These are phyloP conservation scores for Talaromyces albobiverticillius DNA, from an alignment of 2,329 filamentous ascomycete genomes.

Conservation along the genomic window DNA sequence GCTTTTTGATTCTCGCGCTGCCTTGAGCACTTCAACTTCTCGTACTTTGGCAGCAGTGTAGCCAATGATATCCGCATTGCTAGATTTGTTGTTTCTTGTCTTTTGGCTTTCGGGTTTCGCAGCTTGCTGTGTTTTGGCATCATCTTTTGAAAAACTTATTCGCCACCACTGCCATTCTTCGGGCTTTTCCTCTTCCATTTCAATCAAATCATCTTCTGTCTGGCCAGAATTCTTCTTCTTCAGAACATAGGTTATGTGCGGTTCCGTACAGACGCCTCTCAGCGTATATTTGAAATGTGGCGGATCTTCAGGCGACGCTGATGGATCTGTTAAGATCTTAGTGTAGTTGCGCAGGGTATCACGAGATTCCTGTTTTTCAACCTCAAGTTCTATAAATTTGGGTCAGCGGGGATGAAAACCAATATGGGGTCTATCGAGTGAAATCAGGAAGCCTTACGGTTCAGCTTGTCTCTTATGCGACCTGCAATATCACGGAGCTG, in stretches of 20 bases:
- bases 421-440: not conserved
- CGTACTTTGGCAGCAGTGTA: conserved; percentile 43
- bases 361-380: conserved; percentile 38
- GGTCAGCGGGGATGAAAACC: not conserved
- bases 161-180: conserved; percentile 56
- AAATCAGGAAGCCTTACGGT: conserved; percentile 26
- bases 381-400: conserved; percentile 38
- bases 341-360: conserved; percentile 44
- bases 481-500: conserved; percentile 35
- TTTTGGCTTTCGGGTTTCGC: conserved; percentile 17
- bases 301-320: conserved; percentile 37
- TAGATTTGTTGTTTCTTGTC: conserved; percentile 17
- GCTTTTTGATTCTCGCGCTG: conserved; percentile 51
- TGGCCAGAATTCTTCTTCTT: conserved; percentile 34
- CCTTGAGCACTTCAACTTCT: conserved; percentile 54
- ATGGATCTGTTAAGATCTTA: conserved; percentile 45
- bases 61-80: conserved; percentile 34
- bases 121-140: conserved; percentile 36
- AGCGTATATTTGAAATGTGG: conserved; percentile 53
- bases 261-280: conserved; percentile 57
- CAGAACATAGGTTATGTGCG: conserved; percentile 57
- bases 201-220: conserved; percentile 12
- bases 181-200: conserved; percentile 21
- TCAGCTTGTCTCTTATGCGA: conserved; percentile 40
- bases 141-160: conserved; percentile 48